Percentiles rank a stretch among this genome's conserved stretches.
These are phyloP conservation scores for Plenodomus biglobosus DNA, from an alignment of 2,329 filamentous ascomycete species.

Conservation along the genomic window DNA sequence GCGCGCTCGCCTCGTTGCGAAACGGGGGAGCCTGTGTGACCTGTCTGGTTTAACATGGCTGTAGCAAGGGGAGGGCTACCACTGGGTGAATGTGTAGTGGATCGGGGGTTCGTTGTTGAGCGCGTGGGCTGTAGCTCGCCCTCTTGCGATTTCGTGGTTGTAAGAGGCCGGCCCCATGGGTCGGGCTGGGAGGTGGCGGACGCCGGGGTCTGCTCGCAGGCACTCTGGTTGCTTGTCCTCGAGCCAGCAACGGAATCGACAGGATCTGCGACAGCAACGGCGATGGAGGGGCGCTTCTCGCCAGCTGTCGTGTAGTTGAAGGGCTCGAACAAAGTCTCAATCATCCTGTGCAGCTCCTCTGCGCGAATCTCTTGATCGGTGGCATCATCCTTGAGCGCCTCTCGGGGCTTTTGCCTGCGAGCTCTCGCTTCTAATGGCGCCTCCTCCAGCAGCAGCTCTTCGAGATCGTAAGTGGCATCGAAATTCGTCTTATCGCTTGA, in stretches of 20 bases:
- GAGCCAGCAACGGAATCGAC: constrained; percentile 34
- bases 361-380: constrained; percentile 93
- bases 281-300: constrained; percentile 64
- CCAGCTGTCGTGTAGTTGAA: constrained; percentile 91
- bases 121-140: constrained; percentile 42
- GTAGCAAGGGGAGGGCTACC: constrained; percentile 50
- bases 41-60: constrained; percentile 24
- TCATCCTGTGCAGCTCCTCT: constrained; percentile 90
- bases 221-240: constrained; percentile 39
- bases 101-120: constrained; percentile 42
- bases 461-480: constrained; percentile 95
- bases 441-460: constrained; percentile 90
- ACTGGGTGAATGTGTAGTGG: constrained; percentile 51
- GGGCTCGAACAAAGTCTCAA: constrained; percentile 88
- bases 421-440: constrained; percentile 91
- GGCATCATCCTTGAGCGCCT: constrained; percentile 88
- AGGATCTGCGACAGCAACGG: constrained; percentile 31
- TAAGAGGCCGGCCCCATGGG: constrained; percentile 34
- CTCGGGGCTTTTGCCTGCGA: constrained; percentile 88
- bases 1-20: constrained; percentile 40
- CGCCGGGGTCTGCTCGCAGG: constrained; percentile 36
- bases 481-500: constrained; percentile 99
- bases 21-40: constrained; percentile 32
- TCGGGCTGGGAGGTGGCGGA: constrained; percentile 38
- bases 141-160: constrained; percentile 41